A percentile compares a stretch with the other conserved stretches of the same genome.
Evolutionary conservation across 2,329 filamentous ascomycete species (phyloP).

Genomic region (Ceratocystiopsis minuta): DNA sequence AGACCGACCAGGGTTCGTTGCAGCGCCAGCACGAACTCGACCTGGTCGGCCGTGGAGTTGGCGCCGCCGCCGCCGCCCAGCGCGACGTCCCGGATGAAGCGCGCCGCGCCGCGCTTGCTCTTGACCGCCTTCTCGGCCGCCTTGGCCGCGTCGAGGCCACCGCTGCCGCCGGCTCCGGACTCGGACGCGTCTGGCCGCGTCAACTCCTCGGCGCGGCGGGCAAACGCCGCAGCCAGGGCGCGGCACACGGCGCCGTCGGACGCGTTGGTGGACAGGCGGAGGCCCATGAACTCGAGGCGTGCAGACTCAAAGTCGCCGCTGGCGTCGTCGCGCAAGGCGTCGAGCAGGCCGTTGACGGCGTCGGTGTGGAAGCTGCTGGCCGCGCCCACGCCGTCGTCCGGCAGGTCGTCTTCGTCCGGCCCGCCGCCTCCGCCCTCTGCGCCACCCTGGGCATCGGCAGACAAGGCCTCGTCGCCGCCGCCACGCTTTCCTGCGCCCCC

Average conservation of each 20-base stretch:
- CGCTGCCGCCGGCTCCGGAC: conserved; percentile 26
- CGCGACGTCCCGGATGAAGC: conserved; percentile 24
- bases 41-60: conserved; percentile 50
- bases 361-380: conserved; percentile 59
- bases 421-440: neutral
- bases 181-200: conserved; percentile 28
- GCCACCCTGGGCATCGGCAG: neutral
- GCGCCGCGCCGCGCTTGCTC: conserved; percentile 31
- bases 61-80: conserved; percentile 37
- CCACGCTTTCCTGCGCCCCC: conserved; percentile 17
- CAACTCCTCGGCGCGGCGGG: conserved; percentile 61
- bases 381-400: conserved; percentile 18
- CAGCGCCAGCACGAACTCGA: conserved; percentile 66
- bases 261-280: conserved; percentile 82
- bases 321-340: conserved; percentile 57
- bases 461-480: conserved; percentile 35
- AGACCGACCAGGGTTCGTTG: conserved; percentile 60
- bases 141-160: conserved; percentile 36
- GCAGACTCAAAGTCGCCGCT: conserved; percentile 62
- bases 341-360: conserved; percentile 70
- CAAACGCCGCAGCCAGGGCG: conserved; percentile 71
- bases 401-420: neutral
- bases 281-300: conserved; percentile 79
- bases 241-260: conserved; percentile 76
- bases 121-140: conserved; percentile 46